phyloP scores from a whole-genome alignment of 306 rosid genomes.

The Vicia sativa region DNA sequence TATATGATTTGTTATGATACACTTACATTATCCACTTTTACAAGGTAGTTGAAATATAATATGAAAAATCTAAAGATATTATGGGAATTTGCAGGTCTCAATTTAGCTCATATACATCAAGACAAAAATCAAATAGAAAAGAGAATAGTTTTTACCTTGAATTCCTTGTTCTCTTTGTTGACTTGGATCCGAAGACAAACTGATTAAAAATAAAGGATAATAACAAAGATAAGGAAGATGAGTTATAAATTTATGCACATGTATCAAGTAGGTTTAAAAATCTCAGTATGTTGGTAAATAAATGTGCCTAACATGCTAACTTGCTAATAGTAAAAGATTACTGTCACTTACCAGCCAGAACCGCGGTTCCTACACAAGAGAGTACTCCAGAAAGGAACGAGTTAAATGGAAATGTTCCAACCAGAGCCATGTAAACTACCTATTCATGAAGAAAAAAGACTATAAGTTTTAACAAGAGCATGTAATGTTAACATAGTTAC shows the following conservation, averaged over 20 bases:
- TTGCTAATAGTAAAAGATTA: neutral
- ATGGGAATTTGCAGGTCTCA: neutral
- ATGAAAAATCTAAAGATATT: neutral
- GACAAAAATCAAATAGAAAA: neutral
- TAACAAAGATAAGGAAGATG: slow-evolving; percentile 30
- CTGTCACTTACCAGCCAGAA: slow-evolving; percentile 79
- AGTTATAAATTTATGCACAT: neutral
- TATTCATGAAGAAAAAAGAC: slow-evolving; percentile 41
- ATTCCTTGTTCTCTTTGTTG: slow-evolving; percentile 90
- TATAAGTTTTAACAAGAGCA: neutral
- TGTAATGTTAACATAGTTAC: neutral
- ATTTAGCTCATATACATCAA: slow-evolving; percentile 11
- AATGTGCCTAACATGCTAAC: slow-evolving; percentile 7
- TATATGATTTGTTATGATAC: no score
- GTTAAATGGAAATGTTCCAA: slow-evolving; percentile 94
- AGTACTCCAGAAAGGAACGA: slow-evolving; percentile 88
- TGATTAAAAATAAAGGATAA: slow-evolving; percentile 43
- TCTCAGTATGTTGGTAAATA: neutral
- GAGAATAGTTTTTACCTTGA: slow-evolving; percentile 61
- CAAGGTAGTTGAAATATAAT: no score
- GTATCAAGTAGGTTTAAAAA: slow-evolving; percentile 6
- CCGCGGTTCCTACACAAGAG: slow-evolving; percentile 88
- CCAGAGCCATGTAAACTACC: slow-evolving; percentile 81
- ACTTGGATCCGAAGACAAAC: slow-evolving; percentile 96
- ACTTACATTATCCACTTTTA: no score